Percentiles rank a stretch among this genome's conserved stretches.
Evolutionary conservation across 495 filamentous ascomycete genomes (phyloP).

Genomic region (Echria macrotheca): DNA sequence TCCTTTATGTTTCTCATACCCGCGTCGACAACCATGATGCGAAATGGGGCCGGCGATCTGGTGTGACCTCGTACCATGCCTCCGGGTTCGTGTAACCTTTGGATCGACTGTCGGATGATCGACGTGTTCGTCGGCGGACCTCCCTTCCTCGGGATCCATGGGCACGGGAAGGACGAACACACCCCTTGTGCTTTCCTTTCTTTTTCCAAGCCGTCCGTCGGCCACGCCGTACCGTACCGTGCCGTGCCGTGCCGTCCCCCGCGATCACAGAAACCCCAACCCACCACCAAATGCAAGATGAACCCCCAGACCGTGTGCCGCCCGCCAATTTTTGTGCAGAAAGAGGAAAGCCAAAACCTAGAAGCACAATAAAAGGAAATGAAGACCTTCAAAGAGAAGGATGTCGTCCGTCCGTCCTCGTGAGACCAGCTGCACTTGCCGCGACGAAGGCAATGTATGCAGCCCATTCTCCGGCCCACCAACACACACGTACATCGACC

Average conservation of each 20-base stretch:
- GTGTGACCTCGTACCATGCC: background rate
- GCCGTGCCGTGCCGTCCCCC: slow-evolving; percentile 18
- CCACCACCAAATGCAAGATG: slow-evolving; percentile 8
- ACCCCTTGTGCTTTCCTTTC: too few species aligned
- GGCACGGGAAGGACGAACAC: background rate
- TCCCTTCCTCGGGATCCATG: background rate
- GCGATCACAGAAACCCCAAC: slow-evolving; percentile 14
- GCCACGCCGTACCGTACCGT: slow-evolving; percentile 15
- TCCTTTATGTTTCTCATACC: background rate
- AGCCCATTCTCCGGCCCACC: slow-evolving; percentile 12
- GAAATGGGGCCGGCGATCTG: background rate
- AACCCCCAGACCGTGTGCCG: slow-evolving; percentile 1
- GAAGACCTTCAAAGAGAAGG: background rate
- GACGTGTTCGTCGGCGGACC: background rate
- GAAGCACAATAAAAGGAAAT: background rate
- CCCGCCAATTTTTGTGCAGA: background rate
- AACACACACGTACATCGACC: too few species aligned
- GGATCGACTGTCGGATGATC: background rate
- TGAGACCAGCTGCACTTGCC: background rate
- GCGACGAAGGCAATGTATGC: slow-evolving; percentile 12
- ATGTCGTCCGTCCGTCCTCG: background rate
- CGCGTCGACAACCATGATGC: background rate
- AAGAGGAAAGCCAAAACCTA: background rate
- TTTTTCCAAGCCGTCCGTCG: slow-evolving; percentile 7
- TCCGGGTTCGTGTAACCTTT: background rate